Percentiles rank a stretch among this genome's conserved stretches.
Conservation (phyloP, 2,329 filamentous ascomycete genomes). For the Graphilbum fragrans region DNA sequence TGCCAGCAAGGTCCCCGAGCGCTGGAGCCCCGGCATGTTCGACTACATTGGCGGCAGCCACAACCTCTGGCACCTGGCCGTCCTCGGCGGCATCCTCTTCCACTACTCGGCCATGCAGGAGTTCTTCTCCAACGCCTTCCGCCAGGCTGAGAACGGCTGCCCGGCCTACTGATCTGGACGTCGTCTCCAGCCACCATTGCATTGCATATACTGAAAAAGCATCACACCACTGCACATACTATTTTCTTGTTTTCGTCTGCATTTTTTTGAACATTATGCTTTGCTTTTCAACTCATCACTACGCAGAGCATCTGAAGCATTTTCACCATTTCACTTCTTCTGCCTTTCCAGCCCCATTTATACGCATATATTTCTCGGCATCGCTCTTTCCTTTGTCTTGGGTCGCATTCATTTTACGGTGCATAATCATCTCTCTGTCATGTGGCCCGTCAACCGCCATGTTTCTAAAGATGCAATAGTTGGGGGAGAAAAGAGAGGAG, state of each 20-base stretch:
- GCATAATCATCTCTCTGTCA: too few species aligned
- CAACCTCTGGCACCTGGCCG: slow-evolving; percentile 94
- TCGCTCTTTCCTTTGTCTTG: background rate
- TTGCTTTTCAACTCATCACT: too few species aligned
- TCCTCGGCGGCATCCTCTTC: slow-evolving; percentile 90
- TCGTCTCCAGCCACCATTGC: too few species aligned
- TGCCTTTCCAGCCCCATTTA: too few species aligned
- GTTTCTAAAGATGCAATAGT: background rate
- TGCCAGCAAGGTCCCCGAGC: slow-evolving; percentile 82
- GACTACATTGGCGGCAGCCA: slow-evolving; percentile 93
- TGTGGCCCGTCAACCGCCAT: too few species aligned
- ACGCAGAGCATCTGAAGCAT: too few species aligned
- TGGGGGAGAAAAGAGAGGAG: background rate
- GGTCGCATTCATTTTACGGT: background rate
- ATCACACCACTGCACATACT: too few species aligned
- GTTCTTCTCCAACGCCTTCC: slow-evolving; percentile 73
- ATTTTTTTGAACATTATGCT: too few species aligned
- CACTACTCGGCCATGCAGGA: slow-evolving; percentile 95
- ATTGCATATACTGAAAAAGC: too few species aligned
- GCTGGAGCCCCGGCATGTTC: slow-evolving; percentile 85
- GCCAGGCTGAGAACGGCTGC: slow-evolving; percentile 50
- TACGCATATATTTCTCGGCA: too few species aligned
- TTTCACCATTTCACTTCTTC: too few species aligned
- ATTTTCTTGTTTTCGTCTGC: too few species aligned
- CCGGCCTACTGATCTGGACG: slow-evolving; percentile 32